Conservation (phyloP, 495 filamentous ascomycete genomes). For the Collariella sp. region DNA sequence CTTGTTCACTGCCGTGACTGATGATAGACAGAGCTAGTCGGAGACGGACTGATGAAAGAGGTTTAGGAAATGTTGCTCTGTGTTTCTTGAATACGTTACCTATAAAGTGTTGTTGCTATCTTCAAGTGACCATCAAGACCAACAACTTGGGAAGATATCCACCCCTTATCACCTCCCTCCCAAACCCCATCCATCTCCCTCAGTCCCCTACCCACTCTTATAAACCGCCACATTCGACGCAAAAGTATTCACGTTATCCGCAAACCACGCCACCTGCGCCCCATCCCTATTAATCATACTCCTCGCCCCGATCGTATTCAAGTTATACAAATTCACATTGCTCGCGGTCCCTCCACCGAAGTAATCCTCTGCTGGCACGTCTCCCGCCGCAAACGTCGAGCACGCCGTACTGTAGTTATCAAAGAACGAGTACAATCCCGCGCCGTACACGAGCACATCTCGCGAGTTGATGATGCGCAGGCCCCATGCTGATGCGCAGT, state of each 20-base stretch:
- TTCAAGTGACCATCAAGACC: too few species aligned
- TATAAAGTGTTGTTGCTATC: neutral
- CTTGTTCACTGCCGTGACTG: too few species aligned
- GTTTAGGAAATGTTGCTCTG: too few species aligned
- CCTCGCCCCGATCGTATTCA: slow-evolving; percentile 46
- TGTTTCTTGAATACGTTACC: neutral
- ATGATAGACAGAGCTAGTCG: neutral
- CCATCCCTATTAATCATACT: slow-evolving; percentile 42
- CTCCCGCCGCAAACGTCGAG: slow-evolving; percentile 37
- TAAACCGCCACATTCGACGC: slow-evolving; percentile 38
- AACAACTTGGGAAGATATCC: too few species aligned
- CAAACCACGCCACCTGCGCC: slow-evolving; percentile 30
- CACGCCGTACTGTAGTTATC: slow-evolving; percentile 43
- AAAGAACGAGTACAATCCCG: slow-evolving; percentile 72
- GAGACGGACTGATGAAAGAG: neutral
- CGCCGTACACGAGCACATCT: slow-evolving; percentile 57
- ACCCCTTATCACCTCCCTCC: neutral
- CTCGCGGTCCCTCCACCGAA: slow-evolving; percentile 38
- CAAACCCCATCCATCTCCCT: slow-evolving; percentile 1
- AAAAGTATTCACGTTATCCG: slow-evolving; percentile 42
- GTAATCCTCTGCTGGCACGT: slow-evolving; percentile 50
- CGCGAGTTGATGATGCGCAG: slow-evolving; percentile 53
- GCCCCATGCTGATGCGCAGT: slow-evolving; percentile 56
- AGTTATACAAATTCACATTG: slow-evolving; percentile 45
- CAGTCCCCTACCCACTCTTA: slow-evolving; percentile 19